phyloP scores from a whole-genome alignment of 768 basidiomycete species.

The Hypholoma sublateritium region DNA sequence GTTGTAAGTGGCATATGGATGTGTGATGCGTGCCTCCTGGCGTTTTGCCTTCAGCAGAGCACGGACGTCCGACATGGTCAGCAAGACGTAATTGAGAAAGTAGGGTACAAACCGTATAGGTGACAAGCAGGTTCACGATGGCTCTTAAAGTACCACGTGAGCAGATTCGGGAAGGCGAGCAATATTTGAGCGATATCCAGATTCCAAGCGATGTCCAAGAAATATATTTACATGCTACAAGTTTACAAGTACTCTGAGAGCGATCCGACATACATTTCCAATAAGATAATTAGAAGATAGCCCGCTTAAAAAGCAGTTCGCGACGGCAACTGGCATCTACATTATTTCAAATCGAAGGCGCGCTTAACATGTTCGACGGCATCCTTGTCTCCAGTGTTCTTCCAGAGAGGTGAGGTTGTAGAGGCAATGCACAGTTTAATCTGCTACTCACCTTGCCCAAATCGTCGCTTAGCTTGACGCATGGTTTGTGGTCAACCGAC shows the following conservation, averaged over 20 bases:
- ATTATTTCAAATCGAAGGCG: slow-evolving; percentile 31
- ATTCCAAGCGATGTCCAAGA: background rate
- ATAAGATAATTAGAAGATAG: background rate
- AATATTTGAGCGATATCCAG: background rate
- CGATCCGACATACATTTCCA: background rate
- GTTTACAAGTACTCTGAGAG: background rate
- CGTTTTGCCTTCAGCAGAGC: slow-evolving; percentile 83
- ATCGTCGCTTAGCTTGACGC: slow-evolving; percentile 95
- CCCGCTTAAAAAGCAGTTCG: too few relatives aligned
- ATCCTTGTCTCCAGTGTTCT: slow-evolving; percentile 71
- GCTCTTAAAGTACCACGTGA: background rate
- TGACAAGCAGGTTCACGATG: background rate
- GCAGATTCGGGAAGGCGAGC: background rate
- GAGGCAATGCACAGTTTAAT: background rate
- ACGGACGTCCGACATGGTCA: slow-evolving; percentile 73
- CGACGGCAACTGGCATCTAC: too few relatives aligned
- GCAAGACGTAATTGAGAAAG: background rate
- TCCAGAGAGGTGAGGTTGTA: slow-evolving; percentile 3
- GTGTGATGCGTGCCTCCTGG: slow-evolving; percentile 68
- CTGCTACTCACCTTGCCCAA: slow-evolving; percentile 57
- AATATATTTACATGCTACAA: background rate
- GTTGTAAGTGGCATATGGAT: slow-evolving; percentile 73
- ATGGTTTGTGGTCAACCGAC: slow-evolving; percentile 68
- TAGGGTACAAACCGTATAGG: too few relatives aligned
- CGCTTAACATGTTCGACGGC: slow-evolving; percentile 62